A percentile compares a stretch with the other conserved stretches of the same genome.
Evolutionary conservation across 345 rosid genomes (phyloP).

Genomic region (Populus ilicifolia): DNA sequence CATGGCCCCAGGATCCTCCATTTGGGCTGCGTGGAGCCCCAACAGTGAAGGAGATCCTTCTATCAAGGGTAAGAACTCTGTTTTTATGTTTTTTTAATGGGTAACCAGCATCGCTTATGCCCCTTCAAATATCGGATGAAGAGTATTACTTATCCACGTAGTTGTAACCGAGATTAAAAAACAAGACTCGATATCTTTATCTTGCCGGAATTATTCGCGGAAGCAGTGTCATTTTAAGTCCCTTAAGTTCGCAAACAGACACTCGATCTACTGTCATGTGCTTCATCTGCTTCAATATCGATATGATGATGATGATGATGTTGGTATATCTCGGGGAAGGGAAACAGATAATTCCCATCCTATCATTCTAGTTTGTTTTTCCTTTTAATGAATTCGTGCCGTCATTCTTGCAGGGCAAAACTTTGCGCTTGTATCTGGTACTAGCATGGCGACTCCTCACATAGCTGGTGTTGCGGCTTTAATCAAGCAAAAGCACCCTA

Average conservation of each 20-base stretch:
- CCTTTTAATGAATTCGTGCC: not conserved
- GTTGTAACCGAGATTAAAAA: not conserved
- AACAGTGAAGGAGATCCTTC: constrained; percentile 38
- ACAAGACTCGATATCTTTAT: not conserved
- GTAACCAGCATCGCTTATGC: not conserved
- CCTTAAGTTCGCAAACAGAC: not conserved
- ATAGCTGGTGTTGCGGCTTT: constrained; percentile 50
- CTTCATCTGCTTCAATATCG: not conserved
- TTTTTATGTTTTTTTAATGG: not conserved
- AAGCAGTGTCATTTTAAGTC: not conserved
- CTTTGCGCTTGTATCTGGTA: constrained; percentile 44
- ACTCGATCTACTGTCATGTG: not conserved
- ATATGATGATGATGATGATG: not conserved
- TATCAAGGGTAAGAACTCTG: constrained; percentile 30
- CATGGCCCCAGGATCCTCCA: constrained; percentile 52
- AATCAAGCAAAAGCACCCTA: constrained; percentile 47
- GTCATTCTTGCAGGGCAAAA: constrained; percentile 28
- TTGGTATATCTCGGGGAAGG: not conserved
- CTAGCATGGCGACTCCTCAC: constrained; percentile 50
- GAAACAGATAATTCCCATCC: not conserved
- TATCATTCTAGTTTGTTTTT: not conserved
- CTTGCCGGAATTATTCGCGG: not conserved
- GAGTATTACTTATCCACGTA: too few relatives aligned
- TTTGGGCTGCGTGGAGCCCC: constrained; percentile 56
- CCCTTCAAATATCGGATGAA: not conserved